These are phyloP conservation scores for Flaveria brownii DNA, from an alignment of 129 eudicot species.

Conservation along the genomic window DNA sequence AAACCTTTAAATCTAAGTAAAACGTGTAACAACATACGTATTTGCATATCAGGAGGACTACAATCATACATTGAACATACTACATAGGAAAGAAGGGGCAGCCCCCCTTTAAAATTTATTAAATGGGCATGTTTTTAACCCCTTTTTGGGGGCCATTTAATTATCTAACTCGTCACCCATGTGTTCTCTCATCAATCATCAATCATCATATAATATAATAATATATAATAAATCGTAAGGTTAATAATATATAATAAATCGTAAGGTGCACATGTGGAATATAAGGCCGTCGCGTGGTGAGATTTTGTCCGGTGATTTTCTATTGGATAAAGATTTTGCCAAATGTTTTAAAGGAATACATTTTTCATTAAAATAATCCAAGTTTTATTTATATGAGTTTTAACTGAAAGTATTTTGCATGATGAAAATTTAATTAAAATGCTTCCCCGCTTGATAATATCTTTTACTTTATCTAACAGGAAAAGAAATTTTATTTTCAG, in stretches of 20 bases:
- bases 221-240: background rate
- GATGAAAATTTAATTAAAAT: too few relatives aligned
- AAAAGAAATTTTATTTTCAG: too few relatives aligned
- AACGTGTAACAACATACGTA: too few relatives aligned
- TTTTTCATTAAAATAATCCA: background rate
- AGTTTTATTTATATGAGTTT: background rate
- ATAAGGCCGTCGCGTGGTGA: conserved; percentile 22
- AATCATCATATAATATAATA: too few relatives aligned
- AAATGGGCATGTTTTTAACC: background rate
- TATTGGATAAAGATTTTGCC: background rate
- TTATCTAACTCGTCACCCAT: background rate
- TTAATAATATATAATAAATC: background rate
- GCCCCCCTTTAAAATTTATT: background rate
- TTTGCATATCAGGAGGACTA: too few relatives aligned
- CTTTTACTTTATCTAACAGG: too few relatives aligned
- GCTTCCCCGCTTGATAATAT: too few relatives aligned
- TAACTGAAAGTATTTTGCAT: too few relatives aligned
- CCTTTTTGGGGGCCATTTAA: background rate
- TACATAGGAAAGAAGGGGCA: too few relatives aligned
- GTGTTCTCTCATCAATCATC: background rate
- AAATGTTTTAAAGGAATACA: too few relatives aligned
- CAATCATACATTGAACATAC: too few relatives aligned
- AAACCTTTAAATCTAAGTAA: too few relatives aligned
- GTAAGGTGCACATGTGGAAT: conserved; percentile 8
- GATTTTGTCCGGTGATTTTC: conserved; percentile 10